Conservation (phyloP, 192 early-diverging fungal genomes). For the Helicostylum pulchrum region DNA sequence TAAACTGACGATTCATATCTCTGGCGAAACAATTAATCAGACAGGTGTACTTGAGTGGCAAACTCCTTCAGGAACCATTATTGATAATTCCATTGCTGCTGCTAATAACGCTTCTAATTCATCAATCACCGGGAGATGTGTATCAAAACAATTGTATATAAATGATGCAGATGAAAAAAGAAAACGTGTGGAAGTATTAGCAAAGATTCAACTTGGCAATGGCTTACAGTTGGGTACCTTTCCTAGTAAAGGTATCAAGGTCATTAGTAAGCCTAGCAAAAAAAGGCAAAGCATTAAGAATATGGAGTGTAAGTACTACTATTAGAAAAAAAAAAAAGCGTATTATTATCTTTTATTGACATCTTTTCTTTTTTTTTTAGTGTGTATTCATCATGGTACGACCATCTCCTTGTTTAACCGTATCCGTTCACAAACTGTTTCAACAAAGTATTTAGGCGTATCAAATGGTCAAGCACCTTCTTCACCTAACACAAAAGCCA, state of each 20-base stretch:
- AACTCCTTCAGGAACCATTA: slow-evolving; percentile 18
- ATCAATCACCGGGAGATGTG: slow-evolving; percentile 62
- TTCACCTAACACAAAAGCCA: not conserved
- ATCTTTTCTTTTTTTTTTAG: slow-evolving; percentile 30
- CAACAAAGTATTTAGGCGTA: slow-evolving; percentile 79
- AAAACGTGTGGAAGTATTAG: slow-evolving; percentile 72
- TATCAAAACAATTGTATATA: slow-evolving; percentile 80
- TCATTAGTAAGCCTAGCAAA: slow-evolving; percentile 92
- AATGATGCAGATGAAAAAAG: slow-evolving; percentile 82
- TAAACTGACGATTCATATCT: slow-evolving; percentile 34
- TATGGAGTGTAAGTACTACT: slow-evolving; percentile 53
- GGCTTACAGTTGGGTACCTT: slow-evolving; percentile 64
- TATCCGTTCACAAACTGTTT: slow-evolving; percentile 84
- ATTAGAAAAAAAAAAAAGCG: not conserved
- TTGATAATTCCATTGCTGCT: slow-evolving; percentile 11
- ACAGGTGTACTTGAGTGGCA: slow-evolving; percentile 53
- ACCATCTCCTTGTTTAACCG: slow-evolving; percentile 88
- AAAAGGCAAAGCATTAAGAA: slow-evolving; percentile 84
- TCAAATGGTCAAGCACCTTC: slow-evolving; percentile 27
- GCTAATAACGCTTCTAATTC: slow-evolving; percentile 2
- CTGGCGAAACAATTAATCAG: slow-evolving; percentile 39
- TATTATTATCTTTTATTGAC: not conserved
- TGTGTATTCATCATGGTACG: slow-evolving; percentile 84
- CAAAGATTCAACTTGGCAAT: slow-evolving; percentile 66
- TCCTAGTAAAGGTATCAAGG: slow-evolving; percentile 74